phyloP scores from a whole-genome alignment of 1,139 yeast species.

The Groenewaldozyma auringiensis region DNA sequence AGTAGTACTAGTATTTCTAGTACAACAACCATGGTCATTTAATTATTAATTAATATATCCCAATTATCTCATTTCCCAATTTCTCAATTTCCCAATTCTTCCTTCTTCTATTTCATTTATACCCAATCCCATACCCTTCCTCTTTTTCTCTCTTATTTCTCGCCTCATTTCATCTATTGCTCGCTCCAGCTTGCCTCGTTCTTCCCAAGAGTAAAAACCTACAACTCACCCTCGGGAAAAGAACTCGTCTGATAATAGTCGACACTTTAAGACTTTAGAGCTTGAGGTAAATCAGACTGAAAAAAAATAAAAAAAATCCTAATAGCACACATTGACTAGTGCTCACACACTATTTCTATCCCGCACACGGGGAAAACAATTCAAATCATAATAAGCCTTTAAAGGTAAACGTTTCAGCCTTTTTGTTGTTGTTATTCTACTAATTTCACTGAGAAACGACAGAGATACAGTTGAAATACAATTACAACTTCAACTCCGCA shows the following conservation, averaged over 20 bases:
- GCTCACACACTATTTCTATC: no score
- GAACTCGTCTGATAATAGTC: no score
- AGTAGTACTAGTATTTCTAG: no score
- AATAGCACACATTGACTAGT: background rate
- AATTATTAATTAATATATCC: no score
- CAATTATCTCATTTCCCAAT: background rate
- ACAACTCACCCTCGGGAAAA: background rate
- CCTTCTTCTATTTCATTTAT: background rate
- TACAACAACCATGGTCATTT: no score
- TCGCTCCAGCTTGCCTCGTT: background rate
- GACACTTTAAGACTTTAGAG: background rate
- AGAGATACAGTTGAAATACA: no score
- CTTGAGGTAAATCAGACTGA: background rate
- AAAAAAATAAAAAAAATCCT: background rate
- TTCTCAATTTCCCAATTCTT: background rate
- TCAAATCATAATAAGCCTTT: no score
- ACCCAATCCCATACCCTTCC: conserved; percentile 1
- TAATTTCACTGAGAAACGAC: no score
- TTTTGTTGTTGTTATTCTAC: no score
- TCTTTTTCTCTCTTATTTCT: background rate
- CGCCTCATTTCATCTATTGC: background rate
- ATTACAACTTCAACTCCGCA: no score
- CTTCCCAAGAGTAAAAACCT: background rate
- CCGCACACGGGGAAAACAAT: no score
- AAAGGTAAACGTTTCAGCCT: no score